Conservation (phyloP, 1,139 yeast genomes). For the Blastobotrys illinoisensis region DNA sequence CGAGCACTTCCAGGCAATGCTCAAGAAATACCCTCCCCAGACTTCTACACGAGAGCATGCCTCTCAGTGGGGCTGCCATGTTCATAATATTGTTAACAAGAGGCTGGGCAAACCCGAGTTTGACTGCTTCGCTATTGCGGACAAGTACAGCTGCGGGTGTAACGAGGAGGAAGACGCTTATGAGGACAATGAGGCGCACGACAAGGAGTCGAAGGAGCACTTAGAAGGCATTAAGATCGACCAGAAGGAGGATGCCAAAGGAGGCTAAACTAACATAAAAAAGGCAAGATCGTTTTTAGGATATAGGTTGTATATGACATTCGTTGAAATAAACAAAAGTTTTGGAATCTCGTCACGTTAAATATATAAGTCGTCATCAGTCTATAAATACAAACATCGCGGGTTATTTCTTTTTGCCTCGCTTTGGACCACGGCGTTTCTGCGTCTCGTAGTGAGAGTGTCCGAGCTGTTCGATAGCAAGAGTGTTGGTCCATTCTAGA, state of each 20-base stretch:
- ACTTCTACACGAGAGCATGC: slow-evolving; percentile 71
- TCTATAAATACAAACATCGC: not conserved
- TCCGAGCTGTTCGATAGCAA: slow-evolving; percentile 25
- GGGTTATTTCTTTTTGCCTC: slow-evolving; percentile 5
- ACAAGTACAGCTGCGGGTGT: slow-evolving; percentile 95
- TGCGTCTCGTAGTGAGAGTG: slow-evolving; percentile 25
- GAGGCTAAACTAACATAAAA: slow-evolving; percentile 8
- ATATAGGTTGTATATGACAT: too few species aligned
- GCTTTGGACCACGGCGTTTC: slow-evolving; percentile 13
- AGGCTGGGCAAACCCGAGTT: slow-evolving; percentile 63
- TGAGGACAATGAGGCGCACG: slow-evolving; percentile 21
- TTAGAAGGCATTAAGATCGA: slow-evolving; percentile 10
- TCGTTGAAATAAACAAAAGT: not conserved
- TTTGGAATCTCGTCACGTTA: not conserved
- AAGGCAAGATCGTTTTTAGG: too few species aligned
- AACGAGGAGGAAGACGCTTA: slow-evolving; percentile 61
- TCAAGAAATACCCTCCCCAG: slow-evolving; percentile 79
- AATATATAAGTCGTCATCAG: not conserved
- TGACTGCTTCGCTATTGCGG: slow-evolving; percentile 79
- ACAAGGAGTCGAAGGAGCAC: not conserved
- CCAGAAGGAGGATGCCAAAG: slow-evolving; percentile 10
- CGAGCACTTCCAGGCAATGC: slow-evolving; percentile 69
- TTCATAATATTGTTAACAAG: slow-evolving; percentile 85
- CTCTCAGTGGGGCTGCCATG: slow-evolving; percentile 91
- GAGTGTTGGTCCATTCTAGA: slow-evolving; percentile 26